A percentile compares a stretch with the other conserved stretches of the same genome.
These are phyloP conservation scores for Phytophthora sojae DNA, from an alignment of 352 stramenopile species.

Conservation along the genomic window DNA sequence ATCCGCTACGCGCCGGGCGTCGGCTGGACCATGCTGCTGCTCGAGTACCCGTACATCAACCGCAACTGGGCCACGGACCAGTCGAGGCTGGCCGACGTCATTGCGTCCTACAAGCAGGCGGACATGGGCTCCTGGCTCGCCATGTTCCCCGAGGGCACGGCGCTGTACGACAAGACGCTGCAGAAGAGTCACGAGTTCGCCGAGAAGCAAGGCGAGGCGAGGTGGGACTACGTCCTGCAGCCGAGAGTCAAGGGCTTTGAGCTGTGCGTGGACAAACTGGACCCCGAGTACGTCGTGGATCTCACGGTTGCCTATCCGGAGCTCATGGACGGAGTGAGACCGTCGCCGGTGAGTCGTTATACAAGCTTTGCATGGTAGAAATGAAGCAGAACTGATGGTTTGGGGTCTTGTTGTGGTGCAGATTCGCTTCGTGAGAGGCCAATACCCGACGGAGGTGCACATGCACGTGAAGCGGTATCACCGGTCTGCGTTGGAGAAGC, in stretches of 20 bases:
- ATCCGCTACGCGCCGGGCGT: conserved; percentile 68
- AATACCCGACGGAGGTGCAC: conserved; percentile 77
- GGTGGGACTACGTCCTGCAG: conserved; percentile 76
- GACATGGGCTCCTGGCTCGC: conserved; percentile 61
- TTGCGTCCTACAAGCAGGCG: conserved; percentile 63
- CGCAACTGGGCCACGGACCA: conserved; percentile 78
- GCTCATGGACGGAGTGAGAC: conserved; percentile 68
- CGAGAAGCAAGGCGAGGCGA: conserved; percentile 46
- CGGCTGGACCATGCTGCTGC: conserved; percentile 73
- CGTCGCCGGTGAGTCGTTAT: conserved; percentile 57
- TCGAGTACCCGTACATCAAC: conserved; percentile 80
- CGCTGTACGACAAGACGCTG: conserved; percentile 74
- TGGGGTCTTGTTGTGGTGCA: conserved; percentile 10
- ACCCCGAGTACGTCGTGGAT: conserved; percentile 76
- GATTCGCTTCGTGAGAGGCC: conserved; percentile 67
- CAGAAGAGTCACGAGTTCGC: conserved; percentile 69
- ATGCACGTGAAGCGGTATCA: conserved; percentile 75
- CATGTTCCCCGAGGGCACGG: conserved; percentile 86
- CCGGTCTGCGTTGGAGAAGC: conserved; percentile 45
- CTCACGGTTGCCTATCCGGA: conserved; percentile 83
- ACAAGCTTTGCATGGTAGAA: background rate
- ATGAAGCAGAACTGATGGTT: background rate
- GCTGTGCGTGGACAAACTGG: conserved; percentile 68
- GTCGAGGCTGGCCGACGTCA: conserved; percentile 48
- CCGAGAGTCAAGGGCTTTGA: conserved; percentile 75